Evolutionary conservation across 257 asterid genomes (phyloP).

Genomic region (Petunia axillaris): DNA sequence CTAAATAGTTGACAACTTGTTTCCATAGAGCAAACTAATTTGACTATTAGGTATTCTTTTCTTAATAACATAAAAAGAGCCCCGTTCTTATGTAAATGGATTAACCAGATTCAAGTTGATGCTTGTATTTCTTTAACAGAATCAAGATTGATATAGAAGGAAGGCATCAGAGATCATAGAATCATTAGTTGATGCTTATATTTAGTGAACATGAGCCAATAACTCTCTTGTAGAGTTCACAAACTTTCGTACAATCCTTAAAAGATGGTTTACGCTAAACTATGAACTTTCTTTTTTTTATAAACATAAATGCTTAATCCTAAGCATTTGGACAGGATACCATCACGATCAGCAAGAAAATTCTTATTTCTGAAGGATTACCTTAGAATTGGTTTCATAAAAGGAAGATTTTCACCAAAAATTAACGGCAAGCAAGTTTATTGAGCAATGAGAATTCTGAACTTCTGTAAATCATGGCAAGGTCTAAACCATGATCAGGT

Average conservation of each 20-base stretch:
- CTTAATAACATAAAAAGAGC: no score
- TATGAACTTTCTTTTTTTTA: not conserved
- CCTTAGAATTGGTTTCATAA: not conserved
- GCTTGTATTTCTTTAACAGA: not conserved
- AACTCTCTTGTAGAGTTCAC: not conserved
- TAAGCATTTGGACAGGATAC: not conserved
- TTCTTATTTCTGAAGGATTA: not conserved
- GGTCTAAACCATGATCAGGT: not conserved
- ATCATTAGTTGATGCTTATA: not conserved
- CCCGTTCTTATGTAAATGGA: not conserved
- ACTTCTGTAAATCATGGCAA: not conserved
- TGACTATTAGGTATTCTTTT: not conserved
- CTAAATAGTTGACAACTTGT: not conserved
- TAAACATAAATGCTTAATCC: not conserved
- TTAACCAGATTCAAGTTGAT: slow-evolving; percentile 7
- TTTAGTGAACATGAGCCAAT: not conserved
- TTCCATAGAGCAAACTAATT: not conserved
- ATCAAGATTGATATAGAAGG: not conserved
- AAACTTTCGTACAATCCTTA: not conserved
- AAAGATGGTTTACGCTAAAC: not conserved
- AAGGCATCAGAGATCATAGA: not conserved
- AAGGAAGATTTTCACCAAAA: not conserved
- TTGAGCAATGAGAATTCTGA: not conserved
- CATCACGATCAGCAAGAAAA: not conserved
- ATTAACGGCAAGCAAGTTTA: not conserved